Conservation (phyloP, 2,329 filamentous ascomycete genomes). For the Trichoderma koningii region DNA sequence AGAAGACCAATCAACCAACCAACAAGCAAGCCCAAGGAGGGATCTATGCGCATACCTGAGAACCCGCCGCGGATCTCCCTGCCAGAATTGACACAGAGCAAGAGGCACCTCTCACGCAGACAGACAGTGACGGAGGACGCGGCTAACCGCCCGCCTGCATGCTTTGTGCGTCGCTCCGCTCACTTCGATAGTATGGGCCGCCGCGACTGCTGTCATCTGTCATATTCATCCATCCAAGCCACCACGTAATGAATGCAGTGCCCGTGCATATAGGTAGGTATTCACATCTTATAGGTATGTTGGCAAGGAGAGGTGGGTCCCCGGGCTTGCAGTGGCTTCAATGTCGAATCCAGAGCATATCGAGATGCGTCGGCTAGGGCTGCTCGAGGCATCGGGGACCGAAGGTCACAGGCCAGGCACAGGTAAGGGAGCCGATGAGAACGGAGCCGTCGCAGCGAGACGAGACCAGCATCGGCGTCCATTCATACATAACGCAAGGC, state of each 20-base stretch:
- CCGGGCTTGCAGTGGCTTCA: neutral
- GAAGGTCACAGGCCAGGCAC: neutral
- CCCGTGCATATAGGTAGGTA: too few species aligned
- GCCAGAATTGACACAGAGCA: neutral
- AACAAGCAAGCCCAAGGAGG: neutral
- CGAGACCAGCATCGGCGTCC: conserved; percentile 2
- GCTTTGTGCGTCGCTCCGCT: neutral
- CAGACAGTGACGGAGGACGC: conserved; percentile 1
- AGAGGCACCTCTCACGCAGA: neutral
- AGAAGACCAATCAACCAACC: neutral
- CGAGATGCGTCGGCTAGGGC: conserved; percentile 14
- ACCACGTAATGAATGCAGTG: conserved; percentile 8
- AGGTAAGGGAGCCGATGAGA: neutral
- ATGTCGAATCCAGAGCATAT: conserved; percentile 4
- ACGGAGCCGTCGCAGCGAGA: conserved; percentile 1
- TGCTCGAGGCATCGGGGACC: conserved; percentile 8
- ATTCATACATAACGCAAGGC: conserved; percentile 1
- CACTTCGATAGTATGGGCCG: neutral
- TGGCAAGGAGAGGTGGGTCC: conserved; percentile 7
- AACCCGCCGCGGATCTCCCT: neutral
- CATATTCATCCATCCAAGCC: conserved; percentile 16
- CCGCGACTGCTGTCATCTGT: conserved; percentile 24
- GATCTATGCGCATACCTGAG: conserved; percentile 7
- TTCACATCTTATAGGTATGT: neutral
- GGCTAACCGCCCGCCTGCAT: conserved; percentile 18